A percentile compares a stretch with the other conserved stretches of the same genome.
Conservation (phyloP, 306 rosid genomes). For the Mimosa bimucronata region DNA sequence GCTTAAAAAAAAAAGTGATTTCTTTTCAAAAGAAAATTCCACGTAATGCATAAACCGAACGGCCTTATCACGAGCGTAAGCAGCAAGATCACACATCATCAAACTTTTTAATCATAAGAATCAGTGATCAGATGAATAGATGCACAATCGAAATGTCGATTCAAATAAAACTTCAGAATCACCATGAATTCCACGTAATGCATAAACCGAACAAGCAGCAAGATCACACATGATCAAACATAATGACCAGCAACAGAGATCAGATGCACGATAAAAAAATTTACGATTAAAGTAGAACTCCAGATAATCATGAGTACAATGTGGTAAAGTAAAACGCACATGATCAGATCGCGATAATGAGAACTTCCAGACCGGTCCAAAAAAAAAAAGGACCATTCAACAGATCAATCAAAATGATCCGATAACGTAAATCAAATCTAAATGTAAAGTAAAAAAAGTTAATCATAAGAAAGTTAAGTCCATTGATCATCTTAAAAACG, state of each 20-base stretch:
- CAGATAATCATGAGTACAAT: not conserved
- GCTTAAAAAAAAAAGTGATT: not conserved
- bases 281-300: conserved; percentile 13
- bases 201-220: conserved; percentile 10
- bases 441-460: not conserved
- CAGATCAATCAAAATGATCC: conserved; percentile 11
- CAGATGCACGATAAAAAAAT: not conserved
- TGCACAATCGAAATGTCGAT: no score
- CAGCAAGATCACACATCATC: not conserved
- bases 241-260: not conserved
- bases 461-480: not conserved
- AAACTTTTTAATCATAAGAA: not conserved
- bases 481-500: no score
- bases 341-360: conserved; percentile 9
- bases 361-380: conserved; percentile 18
- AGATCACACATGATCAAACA: not conserved
- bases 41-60: not conserved
- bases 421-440: not conserved
- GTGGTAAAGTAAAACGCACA: not conserved
- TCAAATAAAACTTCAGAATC: no score
- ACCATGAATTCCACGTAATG: not conserved
- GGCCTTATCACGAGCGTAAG: not conserved
- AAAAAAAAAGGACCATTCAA: conserved; percentile 5
- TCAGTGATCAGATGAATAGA: conserved; percentile 13
- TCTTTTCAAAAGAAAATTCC: not conserved